Base-by-base conservation (phyloP, 306 rosid genomes). In the Malus sieversii region DNA sequence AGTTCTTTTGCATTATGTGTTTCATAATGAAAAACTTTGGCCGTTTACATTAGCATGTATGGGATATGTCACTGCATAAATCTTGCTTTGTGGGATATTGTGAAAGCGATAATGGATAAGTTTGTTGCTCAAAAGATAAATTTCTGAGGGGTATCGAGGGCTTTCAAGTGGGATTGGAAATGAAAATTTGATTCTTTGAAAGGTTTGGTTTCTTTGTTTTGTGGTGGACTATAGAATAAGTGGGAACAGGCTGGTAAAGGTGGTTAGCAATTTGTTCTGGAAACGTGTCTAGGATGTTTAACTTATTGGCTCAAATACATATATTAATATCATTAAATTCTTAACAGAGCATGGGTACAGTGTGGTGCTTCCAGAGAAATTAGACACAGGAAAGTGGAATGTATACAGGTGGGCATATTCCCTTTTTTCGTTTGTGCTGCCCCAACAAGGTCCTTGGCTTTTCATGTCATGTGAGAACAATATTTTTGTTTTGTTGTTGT, bases 321-420 rank as follows among this genome's bases (percentile, higher is more conserved):
- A 10, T 59, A 16, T 63, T 90, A 68, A 77, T 70, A 71, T 75
- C 44, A 65, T 71, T 84, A 78, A 73, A 79, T 83, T 86, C 66
- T 79, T 68, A 81, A 80, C 98, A 95, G 99, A 85, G 74, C 92
- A 90, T 78, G 96, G 97, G 74, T 89, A 86, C 85, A 89, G 99
- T 78, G 92, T 90, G 74, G 96, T 90, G 69, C 97, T 95, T 85
- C 99, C 99, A 14, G 97, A 92, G 91, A 95, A 92, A 88, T 75
- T 95, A 86, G 88, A 87, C 57, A 90, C 92, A 62, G 99, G 99
- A 84, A 92, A 92, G 77, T 95, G 99, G 99, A 92, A 92, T 44
- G 99, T 95, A 25, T 87, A 89, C 86, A 90, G 99, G 99, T 90
- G 82, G 72, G 66, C 70, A 16, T 63, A 63, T 85, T 66, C 70